phyloP scores from a whole-genome alignment of 2,329 filamentous ascomycete species.

The Penicillium sp. region DNA sequence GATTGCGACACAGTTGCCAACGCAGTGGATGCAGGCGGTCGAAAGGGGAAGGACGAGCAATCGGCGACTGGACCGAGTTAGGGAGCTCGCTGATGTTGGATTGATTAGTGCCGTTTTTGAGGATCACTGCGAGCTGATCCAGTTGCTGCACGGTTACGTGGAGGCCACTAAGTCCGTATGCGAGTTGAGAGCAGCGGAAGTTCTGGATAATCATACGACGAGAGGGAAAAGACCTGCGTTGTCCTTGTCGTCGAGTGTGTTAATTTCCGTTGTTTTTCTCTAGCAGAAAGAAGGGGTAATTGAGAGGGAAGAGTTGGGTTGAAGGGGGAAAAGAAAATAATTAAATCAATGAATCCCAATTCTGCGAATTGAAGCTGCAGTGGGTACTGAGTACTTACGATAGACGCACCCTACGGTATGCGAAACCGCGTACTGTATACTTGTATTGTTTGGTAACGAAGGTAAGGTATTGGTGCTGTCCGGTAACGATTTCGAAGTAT shows the following conservation, averaged over 20 bases:
- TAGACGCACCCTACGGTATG: slow-evolving; percentile 7
- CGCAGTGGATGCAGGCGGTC: slow-evolving; percentile 39
- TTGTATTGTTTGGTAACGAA: slow-evolving; percentile 2
- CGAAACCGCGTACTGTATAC: slow-evolving; percentile 3
- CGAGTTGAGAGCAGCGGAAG: slow-evolving; percentile 22
- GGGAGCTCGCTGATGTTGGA: slow-evolving; percentile 27
- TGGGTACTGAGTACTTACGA: slow-evolving; percentile 20
- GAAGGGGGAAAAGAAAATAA: slow-evolving; percentile 18
- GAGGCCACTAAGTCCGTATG: slow-evolving; percentile 30
- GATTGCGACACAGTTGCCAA: slow-evolving; percentile 36
- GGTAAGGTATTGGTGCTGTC: not conserved
- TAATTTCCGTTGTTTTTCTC: slow-evolving; percentile 3
- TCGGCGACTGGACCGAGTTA: slow-evolving; percentile 31
- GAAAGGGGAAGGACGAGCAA: slow-evolving; percentile 35
- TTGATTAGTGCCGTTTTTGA: slow-evolving; percentile 28
- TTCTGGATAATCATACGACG: slow-evolving; percentile 30
- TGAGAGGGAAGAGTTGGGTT: not conserved
- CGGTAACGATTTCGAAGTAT: not conserved
- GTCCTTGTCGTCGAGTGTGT: slow-evolving; percentile 14
- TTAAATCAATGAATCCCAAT: slow-evolving; percentile 28
- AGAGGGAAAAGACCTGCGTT: slow-evolving; percentile 24
- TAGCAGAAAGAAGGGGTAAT: slow-evolving; percentile 7
- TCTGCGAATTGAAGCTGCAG: slow-evolving; percentile 28
- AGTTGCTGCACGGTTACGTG: slow-evolving; percentile 40
- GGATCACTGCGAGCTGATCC: slow-evolving; percentile 27